Evolutionary conservation across 805 yeast species (phyloP), one percentile per base, ranked within the genome.

Genomic region (Martiniozyma abietophila): DNA sequence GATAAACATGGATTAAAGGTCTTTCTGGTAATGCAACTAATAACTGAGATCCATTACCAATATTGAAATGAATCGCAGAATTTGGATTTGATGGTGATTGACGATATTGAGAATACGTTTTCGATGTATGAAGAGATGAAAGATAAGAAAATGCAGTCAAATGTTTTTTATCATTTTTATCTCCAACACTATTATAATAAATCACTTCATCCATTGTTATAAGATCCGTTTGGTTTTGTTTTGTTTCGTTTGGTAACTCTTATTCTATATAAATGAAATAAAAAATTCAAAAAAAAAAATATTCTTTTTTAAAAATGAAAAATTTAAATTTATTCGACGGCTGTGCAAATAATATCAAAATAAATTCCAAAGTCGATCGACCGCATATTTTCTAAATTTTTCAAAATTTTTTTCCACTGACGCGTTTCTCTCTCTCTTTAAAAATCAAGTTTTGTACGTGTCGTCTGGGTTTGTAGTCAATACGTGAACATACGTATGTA

Each of bases 1-100:
- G 58, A 50, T 84, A 88, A 2, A 79, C 80, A 42, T 80, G 77
- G 19, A 88, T 59, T 40, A 85, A 56, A 0, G 96, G 92, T 50
- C 80, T 82, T 27, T 67, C 71, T n/a, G 64, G 61, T 40, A 79
- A 75, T 1, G 84, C 81, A 8, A 73, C 75, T 41, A 83, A 69
- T 10, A 80, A 50, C 36, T 74, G 66, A 27, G 69, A 69, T 11
- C 74, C 73, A 6, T 53, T 66, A 2, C 61, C 58, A 19, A 64
- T 38, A 1, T 73, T 73, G 6, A 74, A 63, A 18, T 68, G 40
- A 10, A 57, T 66, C 1, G 74, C 61, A 4, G 72, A 77, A 41
- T 68, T 58, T 29, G 43, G 48, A 3, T 60, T 58, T 20, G 70
- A 59, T 39, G 69, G 67, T 27, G 75, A 72, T 36, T 70, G 69